Base-by-base conservation (phyloP, 192 early-diverging fungal genomes). In the Phycomyces blakesleeanus region DNA sequence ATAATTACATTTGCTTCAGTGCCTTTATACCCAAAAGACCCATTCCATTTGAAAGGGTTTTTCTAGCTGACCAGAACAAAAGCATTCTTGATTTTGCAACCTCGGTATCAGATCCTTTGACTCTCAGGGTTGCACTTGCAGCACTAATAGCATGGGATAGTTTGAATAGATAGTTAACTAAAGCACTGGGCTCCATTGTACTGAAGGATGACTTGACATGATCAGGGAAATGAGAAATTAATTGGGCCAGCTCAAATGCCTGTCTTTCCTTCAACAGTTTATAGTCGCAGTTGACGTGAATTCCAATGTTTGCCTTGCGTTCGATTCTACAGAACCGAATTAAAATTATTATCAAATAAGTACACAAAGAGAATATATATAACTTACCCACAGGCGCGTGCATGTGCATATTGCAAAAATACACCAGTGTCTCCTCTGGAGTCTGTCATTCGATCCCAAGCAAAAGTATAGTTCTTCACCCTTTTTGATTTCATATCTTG, bases 371-470 rank as follows among this genome's bases (percentile, higher is more conserved):
- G n/a, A n/a, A n/a, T n/a, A n/a, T n/a, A n/a, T n/a, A n/a, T 51
- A 8, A 49, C 66, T 59, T 75, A 81, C 82, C 93, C 92, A 75
- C 89, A 92, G 37, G 94, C 79, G n/a, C 97, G 90, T 6, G 95
- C 87, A 73, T 98, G 91, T 10, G 95, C 89, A 73, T 96, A 98
- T 80, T 97, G 95, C 9, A 98, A 78, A 73, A 95, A 97, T 4
- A 95, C 90, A 3, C 95, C 97, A 1, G 95, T 98, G 75, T 95
- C 87, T 54, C 97, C 97, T 57, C 89, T 90, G 41, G 93, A 87
- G 67, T 87, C 83, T 18, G 93, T 85, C 85, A 97, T 95, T 29
- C 90, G 83, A 64, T 89, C 81, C 89, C 91, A 94, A 55, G 87
- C 82, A 73, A 98, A 95, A 29, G 83, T 86, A 67, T 98, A 98